A percentile compares a stretch with the other conserved stretches of the same genome.
phyloP scores from a whole-genome alignment of 441 rosid genomes.

The Gossypium aridum region DNA sequence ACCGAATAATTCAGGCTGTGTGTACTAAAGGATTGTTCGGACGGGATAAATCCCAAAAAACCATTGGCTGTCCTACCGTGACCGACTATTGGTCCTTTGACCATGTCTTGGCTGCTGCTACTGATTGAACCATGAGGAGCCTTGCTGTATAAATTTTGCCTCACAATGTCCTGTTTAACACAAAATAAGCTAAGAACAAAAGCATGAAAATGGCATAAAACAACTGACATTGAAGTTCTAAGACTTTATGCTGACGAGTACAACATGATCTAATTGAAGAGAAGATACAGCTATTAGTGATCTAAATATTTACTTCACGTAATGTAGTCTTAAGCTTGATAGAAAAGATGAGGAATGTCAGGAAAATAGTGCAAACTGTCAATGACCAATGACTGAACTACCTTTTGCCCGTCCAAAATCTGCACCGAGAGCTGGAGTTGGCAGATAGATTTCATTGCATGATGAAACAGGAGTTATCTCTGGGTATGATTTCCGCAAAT shows the following conservation, averaged over 20 bases:
- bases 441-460: slow-evolving; percentile 21
- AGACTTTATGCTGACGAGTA: background rate
- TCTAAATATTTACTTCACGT: background rate
- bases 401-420: slow-evolving; percentile 42
- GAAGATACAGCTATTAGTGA: background rate
- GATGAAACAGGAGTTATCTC: slow-evolving; percentile 37
- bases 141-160: slow-evolving; percentile 11
- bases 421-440: slow-evolving; percentile 27
- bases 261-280: background rate
- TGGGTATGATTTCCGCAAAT: slow-evolving; percentile 39
- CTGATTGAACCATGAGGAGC: slow-evolving; percentile 15
- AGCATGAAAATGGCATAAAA: background rate
- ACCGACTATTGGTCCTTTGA: background rate
- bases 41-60: slow-evolving; percentile 7
- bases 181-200: background rate
- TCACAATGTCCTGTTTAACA: slow-evolving; percentile 17
- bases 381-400: slow-evolving; percentile 12
- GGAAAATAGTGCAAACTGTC: background rate
- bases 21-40: slow-evolving; percentile 12
- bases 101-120: slow-evolving; percentile 17
- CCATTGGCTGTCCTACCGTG: slow-evolving; percentile 12
- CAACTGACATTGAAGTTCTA: background rate
- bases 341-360: background rate
- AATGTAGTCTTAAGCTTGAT: background rate
- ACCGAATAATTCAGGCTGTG: slow-evolving; percentile 5